Evolutionary conservation across 2,329 filamentous ascomycete species (phyloP).

Genomic region (Fusarium anguioides): DNA sequence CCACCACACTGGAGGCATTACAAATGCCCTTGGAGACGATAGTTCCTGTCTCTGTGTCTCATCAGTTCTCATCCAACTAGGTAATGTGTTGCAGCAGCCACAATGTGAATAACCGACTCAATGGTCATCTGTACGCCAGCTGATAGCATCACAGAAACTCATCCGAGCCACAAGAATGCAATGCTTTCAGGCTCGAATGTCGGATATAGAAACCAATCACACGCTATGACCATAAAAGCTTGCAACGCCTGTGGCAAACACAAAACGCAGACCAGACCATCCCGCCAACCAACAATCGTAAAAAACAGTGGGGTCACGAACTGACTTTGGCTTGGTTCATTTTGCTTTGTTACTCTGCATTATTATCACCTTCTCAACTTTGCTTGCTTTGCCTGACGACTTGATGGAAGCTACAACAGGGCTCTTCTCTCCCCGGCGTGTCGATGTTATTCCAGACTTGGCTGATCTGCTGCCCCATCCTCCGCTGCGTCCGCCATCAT

Average conservation of each 20-base stretch:
- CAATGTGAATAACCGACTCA: neutral
- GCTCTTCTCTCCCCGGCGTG: conserved; percentile 20
- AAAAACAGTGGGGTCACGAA: conserved; percentile 20
- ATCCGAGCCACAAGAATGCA: neutral
- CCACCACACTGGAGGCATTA: conserved; percentile 32
- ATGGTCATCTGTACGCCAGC: conserved; percentile 1
- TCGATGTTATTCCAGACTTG: conserved; percentile 22
- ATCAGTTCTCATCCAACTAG: conserved; percentile 7
- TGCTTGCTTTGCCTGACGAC: conserved; percentile 24
- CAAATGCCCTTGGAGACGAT: conserved; percentile 29
- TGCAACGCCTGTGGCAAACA: conserved; percentile 30
- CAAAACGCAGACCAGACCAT: conserved; percentile 3
- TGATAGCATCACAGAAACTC: neutral
- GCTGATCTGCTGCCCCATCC: conserved; percentile 19
- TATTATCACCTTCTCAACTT: conserved; percentile 9
- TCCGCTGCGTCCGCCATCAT: conserved; percentile 31
- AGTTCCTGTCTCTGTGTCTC: conserved; percentile 23
- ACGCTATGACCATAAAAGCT: conserved; percentile 14
- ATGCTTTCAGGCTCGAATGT: neutral
- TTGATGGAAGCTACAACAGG: conserved; percentile 2
- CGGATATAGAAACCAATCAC: conserved; percentile 27
- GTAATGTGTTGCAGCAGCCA: neutral
- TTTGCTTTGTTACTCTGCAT: conserved; percentile 31
- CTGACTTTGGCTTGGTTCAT: conserved; percentile 16
- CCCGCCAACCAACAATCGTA: conserved; percentile 2